phyloP scores from a whole-genome alignment of 2,329 filamentous ascomycete genomes.

The Penicillium decumbens region DNA sequence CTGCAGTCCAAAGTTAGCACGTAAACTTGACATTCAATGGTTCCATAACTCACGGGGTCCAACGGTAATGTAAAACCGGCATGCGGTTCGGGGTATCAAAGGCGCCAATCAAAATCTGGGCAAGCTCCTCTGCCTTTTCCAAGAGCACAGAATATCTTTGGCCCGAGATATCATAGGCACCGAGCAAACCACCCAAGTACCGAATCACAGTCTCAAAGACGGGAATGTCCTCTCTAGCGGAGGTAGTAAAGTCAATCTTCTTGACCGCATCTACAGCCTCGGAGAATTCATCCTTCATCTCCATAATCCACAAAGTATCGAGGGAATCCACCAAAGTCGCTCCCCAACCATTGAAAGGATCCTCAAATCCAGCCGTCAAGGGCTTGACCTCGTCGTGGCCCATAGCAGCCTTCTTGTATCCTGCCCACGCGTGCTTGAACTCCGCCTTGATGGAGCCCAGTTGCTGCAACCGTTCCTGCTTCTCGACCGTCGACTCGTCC shows the following conservation, averaged over 20 bases:
- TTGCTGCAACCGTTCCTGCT: constrained; percentile 60
- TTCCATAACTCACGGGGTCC: constrained; percentile 56
- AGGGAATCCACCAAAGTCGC: constrained; percentile 78
- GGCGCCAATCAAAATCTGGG: constrained; percentile 71
- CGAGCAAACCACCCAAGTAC: constrained; percentile 79
- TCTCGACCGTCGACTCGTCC: constrained; percentile 57
- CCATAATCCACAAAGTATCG: constrained; percentile 86
- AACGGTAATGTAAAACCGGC: constrained; percentile 76
- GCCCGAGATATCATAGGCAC: constrained; percentile 80
- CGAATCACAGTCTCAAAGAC: constrained; percentile 90
- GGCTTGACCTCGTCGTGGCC: constrained; percentile 81
- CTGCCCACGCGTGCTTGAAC: constrained; percentile 73
- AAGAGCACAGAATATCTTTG: constrained; percentile 64
- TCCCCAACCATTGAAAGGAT: constrained; percentile 89
- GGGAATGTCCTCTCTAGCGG: constrained; percentile 65
- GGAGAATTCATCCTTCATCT: constrained; percentile 70
- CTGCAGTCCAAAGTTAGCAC: constrained; percentile 16
- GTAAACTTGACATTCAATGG: neutral
- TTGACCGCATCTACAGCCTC: constrained; percentile 66
- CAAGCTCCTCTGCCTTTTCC: constrained; percentile 73
- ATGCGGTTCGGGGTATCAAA: constrained; percentile 94
- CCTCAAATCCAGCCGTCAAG: constrained; percentile 60
- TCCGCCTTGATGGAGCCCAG: constrained; percentile 65
- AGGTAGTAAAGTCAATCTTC: constrained; percentile 78
- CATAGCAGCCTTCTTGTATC: constrained; percentile 76